Percentiles rank a stretch among this genome's conserved stretches.
Evolutionary conservation across 2,329 filamentous ascomycete species (phyloP).

Genomic region (Hyphodiscus sp.): DNA sequence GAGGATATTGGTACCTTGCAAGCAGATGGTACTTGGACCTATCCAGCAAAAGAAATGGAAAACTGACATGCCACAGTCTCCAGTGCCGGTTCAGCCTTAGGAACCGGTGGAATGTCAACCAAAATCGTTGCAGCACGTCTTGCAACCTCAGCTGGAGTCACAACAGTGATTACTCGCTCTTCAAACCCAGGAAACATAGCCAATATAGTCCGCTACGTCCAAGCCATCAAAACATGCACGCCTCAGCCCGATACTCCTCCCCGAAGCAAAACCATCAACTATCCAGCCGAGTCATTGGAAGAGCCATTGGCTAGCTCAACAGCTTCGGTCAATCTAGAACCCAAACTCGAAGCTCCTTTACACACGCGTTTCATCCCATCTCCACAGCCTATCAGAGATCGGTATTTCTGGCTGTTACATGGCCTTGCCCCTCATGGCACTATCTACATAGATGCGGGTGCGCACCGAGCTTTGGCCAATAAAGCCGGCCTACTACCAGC

Average conservation of each 20-base stretch:
- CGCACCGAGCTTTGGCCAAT: constrained; percentile 68
- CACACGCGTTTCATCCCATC: constrained; percentile 93
- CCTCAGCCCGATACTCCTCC: constrained; percentile 13
- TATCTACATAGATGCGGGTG: constrained; percentile 88
- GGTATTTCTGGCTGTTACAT: constrained; percentile 95
- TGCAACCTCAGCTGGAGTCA: constrained; percentile 90
- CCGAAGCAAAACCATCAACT: constrained; percentile 12
- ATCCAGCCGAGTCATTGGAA: constrained; percentile 9
- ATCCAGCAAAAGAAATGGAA: neutral
- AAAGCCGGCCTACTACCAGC: constrained; percentile 87
- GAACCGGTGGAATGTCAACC: constrained; percentile 95
- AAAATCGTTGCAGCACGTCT: constrained; percentile 92
- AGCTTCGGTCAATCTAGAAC: constrained; percentile 35
- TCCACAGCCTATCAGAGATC: constrained; percentile 76
- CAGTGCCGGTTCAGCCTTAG: constrained; percentile 77
- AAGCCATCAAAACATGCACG: constrained; percentile 44
- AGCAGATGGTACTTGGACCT: constrained; percentile 57
- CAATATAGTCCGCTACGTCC: constrained; percentile 77
- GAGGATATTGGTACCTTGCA: constrained; percentile 77
- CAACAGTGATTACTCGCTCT: constrained; percentile 88
- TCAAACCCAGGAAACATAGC: constrained; percentile 90
- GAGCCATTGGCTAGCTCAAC: constrained; percentile 32
- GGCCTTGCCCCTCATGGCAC: constrained; percentile 86
- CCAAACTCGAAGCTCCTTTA: constrained; percentile 47
- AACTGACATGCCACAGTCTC: constrained; percentile 52